Evolutionary conservation across 805 yeast species (phyloP), one percentile per base, ranked within the genome.

Genomic region (Zygosaccharomyces gambellarensis): DNA sequence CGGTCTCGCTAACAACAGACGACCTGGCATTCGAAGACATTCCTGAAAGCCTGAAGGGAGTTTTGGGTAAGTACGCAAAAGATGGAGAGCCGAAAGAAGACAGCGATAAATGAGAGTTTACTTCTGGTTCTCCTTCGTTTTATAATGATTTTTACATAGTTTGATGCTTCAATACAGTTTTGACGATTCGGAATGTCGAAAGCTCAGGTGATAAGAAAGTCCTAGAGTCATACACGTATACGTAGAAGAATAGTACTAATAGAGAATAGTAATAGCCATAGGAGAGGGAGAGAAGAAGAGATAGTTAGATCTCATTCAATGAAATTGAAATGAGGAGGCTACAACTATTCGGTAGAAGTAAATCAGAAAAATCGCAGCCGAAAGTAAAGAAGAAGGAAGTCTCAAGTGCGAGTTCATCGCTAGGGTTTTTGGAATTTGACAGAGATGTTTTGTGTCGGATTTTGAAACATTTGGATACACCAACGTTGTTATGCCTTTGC

Each of bases 41-140:
- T 23, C 71, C 70, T 5, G 65, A 67, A 14, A 54, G 56, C 3
- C 49, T 67, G 21, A 65, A 58, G 36, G 54, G 49, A 4, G 54
- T 55, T 9, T 74, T 85, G 38, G 89, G 89, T 0, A 84, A 79
- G 49, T 79, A 82, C 59, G 89, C 89, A 1, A 81, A 77, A 57
- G 85, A 83, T 65, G 82, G 85, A 0, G 28, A 25, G 28, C 9
- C 28, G 9, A 53, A 56, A 43, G 45, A 61, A 17, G 56, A 59
- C 29, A 52, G 60, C 39, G 59, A 55, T 25, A 25, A 25, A 25
- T 25, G 28, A 25, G 28, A 25, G 6, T 8, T 5, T 25, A 8
- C 9, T 19, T 12, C 14, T 22, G 22, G 19, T 19, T 10, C 39
- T 12, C 14, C n/a, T 22, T 9, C 39, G n/a, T 36, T n/a, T 22